phyloP scores from a whole-genome alignment of 2,329 filamentous ascomycete genomes.

The Fusarium nodosum region DNA sequence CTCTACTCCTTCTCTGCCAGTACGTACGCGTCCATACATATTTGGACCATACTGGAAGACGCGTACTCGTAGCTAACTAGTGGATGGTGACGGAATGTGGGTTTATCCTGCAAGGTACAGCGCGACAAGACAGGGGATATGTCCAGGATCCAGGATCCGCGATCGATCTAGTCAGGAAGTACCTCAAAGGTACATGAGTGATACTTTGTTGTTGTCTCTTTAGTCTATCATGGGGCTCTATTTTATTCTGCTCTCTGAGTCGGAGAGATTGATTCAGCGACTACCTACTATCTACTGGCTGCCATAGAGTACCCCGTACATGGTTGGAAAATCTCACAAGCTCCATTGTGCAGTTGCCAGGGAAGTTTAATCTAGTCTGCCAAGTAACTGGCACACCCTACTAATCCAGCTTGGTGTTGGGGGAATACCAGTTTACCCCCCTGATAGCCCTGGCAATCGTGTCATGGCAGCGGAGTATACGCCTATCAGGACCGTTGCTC shows the following conservation, averaged over 20 bases:
- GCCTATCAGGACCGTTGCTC: slow-evolving; percentile 29
- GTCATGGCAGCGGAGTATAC: slow-evolving; percentile 27
- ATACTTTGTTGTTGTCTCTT: not conserved
- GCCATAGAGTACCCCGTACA: not conserved
- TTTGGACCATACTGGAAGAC: slow-evolving; percentile 22
- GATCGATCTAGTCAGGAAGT: slow-evolving; percentile 41
- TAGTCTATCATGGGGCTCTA: not conserved
- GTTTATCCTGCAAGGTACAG: slow-evolving; percentile 42
- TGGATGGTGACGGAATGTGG: slow-evolving; percentile 40
- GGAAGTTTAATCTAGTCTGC: slow-evolving; percentile 21
- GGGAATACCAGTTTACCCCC: slow-evolving; percentile 36
- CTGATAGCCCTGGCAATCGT: slow-evolving; percentile 33
- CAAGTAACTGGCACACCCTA: slow-evolving; percentile 27
- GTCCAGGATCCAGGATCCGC: slow-evolving; percentile 38
- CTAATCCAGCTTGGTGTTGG: slow-evolving; percentile 37
- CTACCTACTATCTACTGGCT: not conserved
- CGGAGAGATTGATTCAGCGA: slow-evolving; percentile 10
- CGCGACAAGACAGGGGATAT: slow-evolving; percentile 25
- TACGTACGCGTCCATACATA: slow-evolving; percentile 17
- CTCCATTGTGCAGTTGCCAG: slow-evolving; percentile 7
- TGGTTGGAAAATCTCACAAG: slow-evolving; percentile 7
- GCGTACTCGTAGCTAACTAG: slow-evolving; percentile 20
- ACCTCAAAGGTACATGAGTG: slow-evolving; percentile 19
- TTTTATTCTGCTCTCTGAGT: not conserved
- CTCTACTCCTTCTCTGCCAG: slow-evolving; percentile 13